phyloP scores from a whole-genome alignment of 805 yeast genomes.

The Saccharomycopsis capsularis region DNA sequence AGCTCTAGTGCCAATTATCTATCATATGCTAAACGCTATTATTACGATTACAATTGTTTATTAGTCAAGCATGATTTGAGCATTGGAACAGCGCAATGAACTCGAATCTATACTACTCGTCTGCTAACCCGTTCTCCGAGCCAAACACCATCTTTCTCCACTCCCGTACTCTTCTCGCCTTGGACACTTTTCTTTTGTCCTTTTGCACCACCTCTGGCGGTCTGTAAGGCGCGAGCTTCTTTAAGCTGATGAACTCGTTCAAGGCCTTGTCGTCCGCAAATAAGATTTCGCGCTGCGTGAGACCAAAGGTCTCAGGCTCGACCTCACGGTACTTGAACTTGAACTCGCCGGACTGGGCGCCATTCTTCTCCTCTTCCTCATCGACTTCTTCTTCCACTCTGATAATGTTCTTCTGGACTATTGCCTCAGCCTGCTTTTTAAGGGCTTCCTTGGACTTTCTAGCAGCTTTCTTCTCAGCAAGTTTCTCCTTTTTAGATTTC shows the following conservation, averaged over 20 bases:
- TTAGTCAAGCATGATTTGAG: too few relatives aligned
- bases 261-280: slow-evolving; percentile 83
- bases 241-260: slow-evolving; percentile 79
- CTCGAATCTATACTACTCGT: too few relatives aligned
- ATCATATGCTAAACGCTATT: too few relatives aligned
- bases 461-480: slow-evolving; percentile 47
- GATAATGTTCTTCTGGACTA: slow-evolving; percentile 68
- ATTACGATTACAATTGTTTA: too few relatives aligned
- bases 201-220: slow-evolving; percentile 61
- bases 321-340: slow-evolving; percentile 87
- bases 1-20: too few relatives aligned
- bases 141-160: slow-evolving; percentile 86
- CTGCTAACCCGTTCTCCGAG: slow-evolving; percentile 14
- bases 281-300: slow-evolving; percentile 77
- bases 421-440: slow-evolving; percentile 62
- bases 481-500: slow-evolving; percentile 47
- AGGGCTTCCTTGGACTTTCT: slow-evolving; percentile 58
- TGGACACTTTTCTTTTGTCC: slow-evolving; percentile 79
- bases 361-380: slow-evolving; percentile 39
- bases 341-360: slow-evolving; percentile 39
- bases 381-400: slow-evolving; percentile 64
- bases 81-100: too few relatives aligned
- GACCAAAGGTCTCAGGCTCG: slow-evolving; percentile 88
- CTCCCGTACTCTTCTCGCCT: slow-evolving; percentile 72
- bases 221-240: slow-evolving; percentile 91